Evolutionary conservation across 805 yeast species (phyloP).

Genomic region (Candida pini): DNA sequence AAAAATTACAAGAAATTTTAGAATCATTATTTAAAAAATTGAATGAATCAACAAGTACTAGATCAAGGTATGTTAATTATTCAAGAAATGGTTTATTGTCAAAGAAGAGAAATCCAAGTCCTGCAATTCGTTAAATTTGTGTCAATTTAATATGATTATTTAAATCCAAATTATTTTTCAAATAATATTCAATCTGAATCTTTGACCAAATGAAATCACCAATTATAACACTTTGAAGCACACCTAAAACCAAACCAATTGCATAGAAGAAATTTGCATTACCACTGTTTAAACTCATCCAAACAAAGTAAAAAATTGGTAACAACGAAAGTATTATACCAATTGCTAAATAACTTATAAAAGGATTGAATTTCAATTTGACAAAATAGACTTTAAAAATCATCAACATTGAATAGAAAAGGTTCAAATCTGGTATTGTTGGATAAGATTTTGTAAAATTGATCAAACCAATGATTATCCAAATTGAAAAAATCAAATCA

Average conservation of each 20-base stretch:
- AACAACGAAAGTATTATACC: constrained; percentile 48
- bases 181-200: constrained; percentile 56
- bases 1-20: constrained; percentile 7
- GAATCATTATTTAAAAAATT: constrained; percentile 15
- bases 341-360: constrained; percentile 23
- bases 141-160: constrained; percentile 38
- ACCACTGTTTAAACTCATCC: constrained; percentile 94
- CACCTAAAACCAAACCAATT: constrained; percentile 73
- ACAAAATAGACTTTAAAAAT: constrained; percentile 23
- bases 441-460: constrained; percentile 81
- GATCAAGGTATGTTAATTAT: constrained; percentile 22
- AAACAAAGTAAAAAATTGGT: constrained; percentile 86
- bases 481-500: constrained; percentile 30
- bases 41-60: constrained; percentile 14
- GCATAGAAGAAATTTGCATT: constrained; percentile 96
- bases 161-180: constrained; percentile 36
- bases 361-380: constrained; percentile 24
- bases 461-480: constrained; percentile 38
- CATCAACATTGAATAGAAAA: constrained; percentile 26
- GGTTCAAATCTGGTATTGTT: constrained; percentile 67
- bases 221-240: constrained; percentile 61
- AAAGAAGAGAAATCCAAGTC: constrained; percentile 12
- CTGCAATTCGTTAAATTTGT: constrained; percentile 32
- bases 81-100: constrained; percentile 18
- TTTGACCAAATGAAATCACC: constrained; percentile 82